Evolutionary conservation across 352 stramenopile genomes (phyloP).

Genomic region (Globisporangium perplexum): DNA sequence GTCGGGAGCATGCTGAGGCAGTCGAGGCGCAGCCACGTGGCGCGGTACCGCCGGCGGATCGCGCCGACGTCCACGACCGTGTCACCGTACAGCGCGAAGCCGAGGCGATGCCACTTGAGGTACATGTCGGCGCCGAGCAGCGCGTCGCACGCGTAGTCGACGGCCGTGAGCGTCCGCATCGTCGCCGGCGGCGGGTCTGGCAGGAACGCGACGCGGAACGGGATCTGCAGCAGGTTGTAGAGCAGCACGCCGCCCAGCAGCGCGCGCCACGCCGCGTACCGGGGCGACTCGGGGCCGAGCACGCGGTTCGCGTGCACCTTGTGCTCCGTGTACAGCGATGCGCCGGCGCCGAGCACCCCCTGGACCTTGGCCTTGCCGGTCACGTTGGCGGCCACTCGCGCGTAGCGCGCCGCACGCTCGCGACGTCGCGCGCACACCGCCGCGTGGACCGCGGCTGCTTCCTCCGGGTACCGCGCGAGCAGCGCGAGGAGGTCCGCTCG

Average conservation of each 20-base stretch:
- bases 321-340: constrained; percentile 41
- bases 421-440: constrained; percentile 18
- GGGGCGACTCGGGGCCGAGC: constrained; percentile 8
- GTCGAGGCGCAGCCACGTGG: constrained; percentile 25
- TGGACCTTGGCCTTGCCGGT: constrained; percentile 38
- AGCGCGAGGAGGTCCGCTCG: constrained; percentile 33
- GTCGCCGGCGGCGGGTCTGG: constrained; percentile 18
- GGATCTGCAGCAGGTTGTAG: constrained; percentile 48
- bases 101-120: constrained; percentile 34
- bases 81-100: constrained; percentile 35
- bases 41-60: constrained; percentile 29
- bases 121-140: constrained; percentile 33
- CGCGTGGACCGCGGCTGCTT: constrained; percentile 14
- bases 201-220: constrained; percentile 43
- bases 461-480: constrained; percentile 32
- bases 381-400: constrained; percentile 35
- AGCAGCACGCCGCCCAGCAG: constrained; percentile 26
- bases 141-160: constrained; percentile 34
- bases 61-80: constrained; percentile 26
- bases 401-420: constrained; percentile 14
- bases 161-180: constrained; percentile 23
- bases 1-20: constrained; percentile 30
- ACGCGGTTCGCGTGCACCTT: constrained; percentile 25
- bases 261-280: constrained; percentile 11
- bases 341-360: constrained; percentile 29